Evolutionary conservation across 129 eudicot genomes (phyloP).

Genomic region (Escallonia herrerae): DNA sequence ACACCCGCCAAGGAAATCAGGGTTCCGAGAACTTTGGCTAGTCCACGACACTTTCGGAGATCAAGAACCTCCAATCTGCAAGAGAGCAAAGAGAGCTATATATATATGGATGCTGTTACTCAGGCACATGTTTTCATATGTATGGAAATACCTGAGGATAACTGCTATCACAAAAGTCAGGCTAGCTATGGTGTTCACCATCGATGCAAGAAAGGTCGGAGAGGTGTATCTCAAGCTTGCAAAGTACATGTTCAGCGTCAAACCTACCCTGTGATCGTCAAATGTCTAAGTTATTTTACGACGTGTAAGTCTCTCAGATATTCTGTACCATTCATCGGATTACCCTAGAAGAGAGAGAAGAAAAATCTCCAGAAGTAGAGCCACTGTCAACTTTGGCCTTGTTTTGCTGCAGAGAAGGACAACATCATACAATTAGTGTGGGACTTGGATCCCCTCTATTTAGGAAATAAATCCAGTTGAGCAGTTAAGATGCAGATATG

Average conservation of each 20-base stretch:
- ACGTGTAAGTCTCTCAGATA: too few relatives aligned
- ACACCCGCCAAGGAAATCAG: conserved; percentile 60
- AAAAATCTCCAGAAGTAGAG: conserved; percentile 43
- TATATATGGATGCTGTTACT: too few relatives aligned
- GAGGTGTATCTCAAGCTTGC: conserved; percentile 62
- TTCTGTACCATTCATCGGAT: neutral
- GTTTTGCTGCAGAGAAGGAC: conserved; percentile 33
- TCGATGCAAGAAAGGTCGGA: conserved; percentile 55
- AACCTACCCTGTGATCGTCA: conserved; percentile 42
- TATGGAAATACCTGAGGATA: conserved; percentile 32
- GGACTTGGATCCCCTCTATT: too few relatives aligned
- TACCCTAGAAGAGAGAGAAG: conserved; percentile 66
- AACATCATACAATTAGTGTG: neutral
- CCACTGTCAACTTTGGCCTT: conserved; percentile 52
- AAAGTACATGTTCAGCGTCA: conserved; percentile 65
- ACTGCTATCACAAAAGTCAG: conserved; percentile 58
- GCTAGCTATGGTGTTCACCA: conserved; percentile 66
- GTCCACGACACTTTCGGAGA: conserved; percentile 43
- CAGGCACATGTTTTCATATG: too few relatives aligned
- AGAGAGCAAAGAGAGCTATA: neutral
- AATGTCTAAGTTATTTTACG: neutral
- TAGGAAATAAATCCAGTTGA: too few relatives aligned
- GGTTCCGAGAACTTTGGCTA: conserved; percentile 56
- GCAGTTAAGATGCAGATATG: too few relatives aligned
- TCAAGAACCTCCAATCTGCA: conserved; percentile 55